Conservation (phyloP, 2,329 filamentous ascomycete species). For the Byssothecium circinans region DNA sequence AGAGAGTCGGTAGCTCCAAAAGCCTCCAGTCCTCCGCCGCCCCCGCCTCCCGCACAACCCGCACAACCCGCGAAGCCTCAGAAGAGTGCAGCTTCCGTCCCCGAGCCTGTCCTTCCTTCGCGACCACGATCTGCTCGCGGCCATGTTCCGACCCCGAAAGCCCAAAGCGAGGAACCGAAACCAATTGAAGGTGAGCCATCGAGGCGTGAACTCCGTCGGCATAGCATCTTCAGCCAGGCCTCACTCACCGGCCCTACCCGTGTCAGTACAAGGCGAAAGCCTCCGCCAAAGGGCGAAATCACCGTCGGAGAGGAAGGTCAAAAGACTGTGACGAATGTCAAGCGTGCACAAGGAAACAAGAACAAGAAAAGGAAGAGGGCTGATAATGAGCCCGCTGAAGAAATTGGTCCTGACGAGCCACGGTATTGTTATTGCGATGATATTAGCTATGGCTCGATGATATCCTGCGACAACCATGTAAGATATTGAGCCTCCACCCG, state of each 20-base stretch:
- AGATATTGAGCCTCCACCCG: slow-evolving; percentile 4
- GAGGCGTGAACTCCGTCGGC: slow-evolving; percentile 46
- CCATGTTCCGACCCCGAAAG: slow-evolving; percentile 45
- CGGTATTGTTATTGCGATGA: slow-evolving; percentile 78
- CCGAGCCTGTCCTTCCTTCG: slow-evolving; percentile 18
- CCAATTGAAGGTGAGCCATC: slow-evolving; percentile 40
- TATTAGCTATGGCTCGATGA: slow-evolving; percentile 82
- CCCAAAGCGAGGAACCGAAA: slow-evolving; percentile 53
- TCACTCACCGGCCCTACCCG: slow-evolving; percentile 40
- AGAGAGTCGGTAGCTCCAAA: slow-evolving; percentile 37
- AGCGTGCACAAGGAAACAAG: slow-evolving; percentile 57
- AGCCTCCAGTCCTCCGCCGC: slow-evolving; percentile 24
- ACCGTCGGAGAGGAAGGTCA: slow-evolving; percentile 62
- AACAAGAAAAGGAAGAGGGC: slow-evolving; percentile 53
- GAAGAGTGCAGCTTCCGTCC: slow-evolving; percentile 21
- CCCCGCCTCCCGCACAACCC: neutral
- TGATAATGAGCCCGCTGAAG: slow-evolving; percentile 32
- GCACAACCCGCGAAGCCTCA: slow-evolving; percentile 19
- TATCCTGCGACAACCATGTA: slow-evolving; percentile 77
- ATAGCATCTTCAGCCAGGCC: slow-evolving; percentile 51
- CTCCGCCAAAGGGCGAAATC: slow-evolving; percentile 73
- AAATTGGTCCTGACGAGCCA: slow-evolving; percentile 74
- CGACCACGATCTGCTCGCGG: slow-evolving; percentile 45
- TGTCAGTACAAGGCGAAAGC: slow-evolving; percentile 61
- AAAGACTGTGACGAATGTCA: slow-evolving; percentile 69